phyloP scores from a whole-genome alignment of 108 stramenopile genomes.

The Schizochytrium sp. region DNA sequence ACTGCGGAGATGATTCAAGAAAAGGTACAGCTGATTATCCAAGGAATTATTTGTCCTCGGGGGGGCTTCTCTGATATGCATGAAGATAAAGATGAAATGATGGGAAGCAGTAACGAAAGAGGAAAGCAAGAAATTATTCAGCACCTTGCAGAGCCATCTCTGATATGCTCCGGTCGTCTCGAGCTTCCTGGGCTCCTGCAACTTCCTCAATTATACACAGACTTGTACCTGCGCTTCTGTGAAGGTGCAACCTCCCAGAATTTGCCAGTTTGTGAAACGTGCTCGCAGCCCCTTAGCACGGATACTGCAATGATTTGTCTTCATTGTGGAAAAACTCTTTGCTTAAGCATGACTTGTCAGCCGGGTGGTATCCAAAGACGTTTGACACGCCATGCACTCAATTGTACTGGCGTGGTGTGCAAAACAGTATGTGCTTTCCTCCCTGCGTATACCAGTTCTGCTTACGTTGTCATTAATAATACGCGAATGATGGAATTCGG shows the following conservation, averaged over 20 bases:
- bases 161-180: not conserved
- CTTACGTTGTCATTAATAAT: not conserved
- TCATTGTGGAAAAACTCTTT: constrained; percentile 10
- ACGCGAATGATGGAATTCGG: constrained; percentile 50
- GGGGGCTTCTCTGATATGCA: too few relatives aligned
- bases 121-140: too few relatives aligned
- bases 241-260: not conserved
- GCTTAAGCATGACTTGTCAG: not conserved
- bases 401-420: not conserved
- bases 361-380: not conserved
- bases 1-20: not conserved
- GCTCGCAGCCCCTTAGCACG: not conserved
- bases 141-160: not conserved
- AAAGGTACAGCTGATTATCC: not conserved
- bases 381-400: not conserved
- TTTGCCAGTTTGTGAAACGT: not conserved
- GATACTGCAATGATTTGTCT: constrained; percentile 53
- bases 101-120: too few relatives aligned
- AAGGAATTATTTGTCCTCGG: not conserved
- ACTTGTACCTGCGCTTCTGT: constrained; percentile 41
- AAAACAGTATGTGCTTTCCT: constrained; percentile 5
- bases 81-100: too few relatives aligned
- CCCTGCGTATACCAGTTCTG: constrained; percentile 50
- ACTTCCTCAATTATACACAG: constrained; percentile 26
- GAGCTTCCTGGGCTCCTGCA: constrained; percentile 30